Evolutionary conservation across 2,329 filamentous ascomycete genomes (phyloP).

Genomic region (Colletotrichum cereale): DNA sequence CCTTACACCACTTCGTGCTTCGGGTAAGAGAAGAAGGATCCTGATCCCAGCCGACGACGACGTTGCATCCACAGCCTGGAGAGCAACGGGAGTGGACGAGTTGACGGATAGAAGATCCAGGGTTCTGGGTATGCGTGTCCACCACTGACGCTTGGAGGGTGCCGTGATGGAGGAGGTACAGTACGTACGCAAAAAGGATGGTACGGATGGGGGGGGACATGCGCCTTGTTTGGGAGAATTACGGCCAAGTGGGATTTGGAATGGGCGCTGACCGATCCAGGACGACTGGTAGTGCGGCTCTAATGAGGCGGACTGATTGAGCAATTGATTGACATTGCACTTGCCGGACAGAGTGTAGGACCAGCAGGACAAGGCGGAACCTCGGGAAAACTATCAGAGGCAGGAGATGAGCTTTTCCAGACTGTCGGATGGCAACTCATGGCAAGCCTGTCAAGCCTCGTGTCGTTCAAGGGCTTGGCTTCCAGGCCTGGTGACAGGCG

Average conservation of each 20-base stretch:
- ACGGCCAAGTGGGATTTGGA: not conserved
- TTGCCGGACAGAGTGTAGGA: slow-evolving; percentile 22
- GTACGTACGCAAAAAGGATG: not conserved
- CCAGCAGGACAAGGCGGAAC: slow-evolving; percentile 17
- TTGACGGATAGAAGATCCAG: slow-evolving; percentile 24
- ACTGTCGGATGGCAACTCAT: slow-evolving; percentile 16
- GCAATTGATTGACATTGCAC: slow-evolving; percentile 36
- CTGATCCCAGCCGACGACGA: slow-evolving; percentile 12
- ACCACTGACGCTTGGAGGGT: not conserved
- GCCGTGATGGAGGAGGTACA: not conserved
- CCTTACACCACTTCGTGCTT: too few species aligned
- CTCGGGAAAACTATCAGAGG: not conserved
- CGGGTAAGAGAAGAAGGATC: slow-evolving; percentile 3
- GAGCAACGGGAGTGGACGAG: slow-evolving; percentile 2
- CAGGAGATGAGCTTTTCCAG: slow-evolving; percentile 31
- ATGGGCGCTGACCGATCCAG: slow-evolving; percentile 5
- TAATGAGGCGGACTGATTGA: slow-evolving; percentile 23
- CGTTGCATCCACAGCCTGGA: slow-evolving; percentile 8
- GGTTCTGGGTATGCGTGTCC: slow-evolving; percentile 12
- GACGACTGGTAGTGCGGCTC: slow-evolving; percentile 8
- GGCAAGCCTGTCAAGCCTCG: slow-evolving; percentile 12
- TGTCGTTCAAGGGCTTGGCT: not conserved
- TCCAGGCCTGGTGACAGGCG: not conserved
- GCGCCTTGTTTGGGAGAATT: not conserved
- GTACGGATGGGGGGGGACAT: too few species aligned